Evolutionary conservation across 257 asterid genomes (phyloP), one percentile per base, ranked within the genome.

Genomic region (Pogostemon cablin): DNA sequence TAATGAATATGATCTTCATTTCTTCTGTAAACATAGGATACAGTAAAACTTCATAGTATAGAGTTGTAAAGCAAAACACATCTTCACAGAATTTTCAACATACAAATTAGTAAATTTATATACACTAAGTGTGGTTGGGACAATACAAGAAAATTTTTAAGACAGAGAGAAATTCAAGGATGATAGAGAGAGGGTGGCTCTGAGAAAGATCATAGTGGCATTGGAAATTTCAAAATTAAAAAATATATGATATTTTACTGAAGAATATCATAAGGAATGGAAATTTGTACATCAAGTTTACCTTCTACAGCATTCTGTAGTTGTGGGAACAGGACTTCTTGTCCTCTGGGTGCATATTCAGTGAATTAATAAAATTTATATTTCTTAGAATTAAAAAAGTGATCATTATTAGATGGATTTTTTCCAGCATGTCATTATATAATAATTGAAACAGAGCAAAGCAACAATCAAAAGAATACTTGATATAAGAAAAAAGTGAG

Each of bases 131-230:
- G 32, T 25, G 56, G 59, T 58, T 39, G 46, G 46, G n/a, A 58
- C 25, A 5, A 5, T 9, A 35, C 7, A 37, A 10, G 25, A 11
- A 4, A 1, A 35, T 9, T 38, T 58, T 58, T 4, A n/a, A 58
- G 25, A 35, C 3, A 25, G 37, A 10, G 7, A 20, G 59, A 15
- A 53, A 20, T 37, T 12, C 5, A 37, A 9, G 15, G 15, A 58
- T 58, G 41, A 37, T 7, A 38, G 62, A 32, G 62, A 25, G 62
- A 56, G 12, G 32, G 32, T 25, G 32, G 32, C 32, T 1, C 32
- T 25, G 32, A 25, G 7, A 37, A 56, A 56, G 62, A 56, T 58
- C 64, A 58, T 20, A 58, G 64, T 58, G 64, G 64, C 64, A 37
- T 58, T 58, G 25, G 10, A 44, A 25, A 58, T 35, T 58, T 35